A percentile compares a stretch with the other conserved stretches of the same genome.
Evolutionary conservation across 78 protist genomes (phyloP).

Genomic region (Guillardia theta): DNA sequence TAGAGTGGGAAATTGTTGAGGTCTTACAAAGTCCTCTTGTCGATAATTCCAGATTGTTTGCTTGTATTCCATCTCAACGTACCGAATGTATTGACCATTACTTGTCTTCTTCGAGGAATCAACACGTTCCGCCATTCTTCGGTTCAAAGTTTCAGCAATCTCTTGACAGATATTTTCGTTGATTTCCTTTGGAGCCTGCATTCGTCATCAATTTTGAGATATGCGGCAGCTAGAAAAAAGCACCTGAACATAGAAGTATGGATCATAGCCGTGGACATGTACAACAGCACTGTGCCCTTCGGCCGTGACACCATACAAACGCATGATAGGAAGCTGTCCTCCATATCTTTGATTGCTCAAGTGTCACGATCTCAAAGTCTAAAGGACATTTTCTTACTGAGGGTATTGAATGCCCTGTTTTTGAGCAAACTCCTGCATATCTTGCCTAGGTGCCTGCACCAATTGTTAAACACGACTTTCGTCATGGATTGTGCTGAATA

Average conservation of each 20-base stretch:
- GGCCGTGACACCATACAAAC: constrained; percentile 93
- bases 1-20: not conserved
- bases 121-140: not conserved
- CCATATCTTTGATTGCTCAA: not conserved
- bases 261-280: constrained; percentile 95
- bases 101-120: not conserved
- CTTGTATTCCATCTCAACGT: not conserved
- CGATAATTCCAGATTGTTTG: not conserved
- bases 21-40: not conserved
- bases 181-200: not conserved
- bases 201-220: not conserved
- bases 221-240: not conserved
- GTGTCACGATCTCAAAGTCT: not conserved
- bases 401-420: not conserved
- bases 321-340: constrained; percentile 64
- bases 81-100: not conserved
- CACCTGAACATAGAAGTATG: constrained; percentile 90
- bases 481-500: not conserved
- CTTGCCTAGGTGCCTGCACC: not conserved
- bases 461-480: not conserved
- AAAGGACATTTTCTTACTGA: not conserved
- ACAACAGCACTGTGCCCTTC: constrained; percentile 87
- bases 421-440: not conserved
- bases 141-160: not conserved
- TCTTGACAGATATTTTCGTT: not conserved